Evolutionary conservation across 331 rosid genomes (phyloP).

Genomic region (Malus hybrid): DNA sequence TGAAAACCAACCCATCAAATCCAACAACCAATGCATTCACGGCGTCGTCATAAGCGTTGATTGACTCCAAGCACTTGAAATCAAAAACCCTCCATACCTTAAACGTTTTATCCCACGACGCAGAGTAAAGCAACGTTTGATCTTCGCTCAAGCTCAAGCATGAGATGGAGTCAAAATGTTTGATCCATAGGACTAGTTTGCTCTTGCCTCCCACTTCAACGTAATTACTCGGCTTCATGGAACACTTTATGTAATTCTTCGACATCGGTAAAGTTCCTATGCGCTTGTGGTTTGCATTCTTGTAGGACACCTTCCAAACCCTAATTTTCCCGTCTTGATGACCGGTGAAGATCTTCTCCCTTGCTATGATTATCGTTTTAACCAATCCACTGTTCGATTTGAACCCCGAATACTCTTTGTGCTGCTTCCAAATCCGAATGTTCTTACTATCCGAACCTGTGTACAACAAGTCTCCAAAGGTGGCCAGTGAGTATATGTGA

Average conservation of each 20-base stretch:
- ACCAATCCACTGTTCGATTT: constrained; percentile 69
- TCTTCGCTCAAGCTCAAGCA: constrained; percentile 62
- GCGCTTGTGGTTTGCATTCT: constrained; percentile 34
- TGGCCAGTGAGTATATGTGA: constrained; percentile 71
- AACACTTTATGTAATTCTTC: constrained; percentile 44
- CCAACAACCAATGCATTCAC: constrained; percentile 54
- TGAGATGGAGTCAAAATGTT: constrained; percentile 69
- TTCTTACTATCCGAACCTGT: constrained; percentile 25
- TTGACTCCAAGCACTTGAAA: constrained; percentile 70
- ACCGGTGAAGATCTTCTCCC: constrained; percentile 56
- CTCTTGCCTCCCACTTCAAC: constrained; percentile 45
- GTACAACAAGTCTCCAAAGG: constrained; percentile 44
- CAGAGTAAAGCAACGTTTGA: constrained; percentile 43
- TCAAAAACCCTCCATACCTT: constrained; percentile 64
- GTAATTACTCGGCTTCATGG: constrained; percentile 64
- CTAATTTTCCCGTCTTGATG: constrained; percentile 82
- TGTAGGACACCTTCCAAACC: constrained; percentile 54
- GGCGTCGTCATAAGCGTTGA: constrained; percentile 67
- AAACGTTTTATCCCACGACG: constrained; percentile 87
- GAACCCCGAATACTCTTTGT: constrained; percentile 51
- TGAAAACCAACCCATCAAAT: constrained; percentile 45
- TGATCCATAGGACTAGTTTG: constrained; percentile 46
- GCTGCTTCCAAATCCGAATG: constrained; percentile 83
- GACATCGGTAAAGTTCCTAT: constrained; percentile 55
- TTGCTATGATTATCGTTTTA: constrained; percentile 53